A percentile compares a stretch with the other conserved stretches of the same genome.
Evolutionary conservation across 768 basidiomycete genomes (phyloP).

Genomic region (Auricularia cornea): DNA sequence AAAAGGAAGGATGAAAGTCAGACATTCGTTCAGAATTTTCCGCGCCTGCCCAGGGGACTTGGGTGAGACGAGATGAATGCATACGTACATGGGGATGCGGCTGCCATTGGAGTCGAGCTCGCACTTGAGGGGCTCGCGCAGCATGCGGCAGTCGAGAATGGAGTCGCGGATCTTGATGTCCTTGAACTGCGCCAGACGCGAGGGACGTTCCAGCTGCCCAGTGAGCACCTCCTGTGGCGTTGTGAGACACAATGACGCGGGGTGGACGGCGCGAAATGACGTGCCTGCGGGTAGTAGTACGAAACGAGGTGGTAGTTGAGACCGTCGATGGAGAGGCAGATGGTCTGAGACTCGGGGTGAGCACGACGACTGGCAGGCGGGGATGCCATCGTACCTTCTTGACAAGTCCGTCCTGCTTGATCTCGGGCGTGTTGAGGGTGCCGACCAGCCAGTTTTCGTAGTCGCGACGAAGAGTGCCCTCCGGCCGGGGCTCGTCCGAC

Average conservation of each 20-base stretch:
- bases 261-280: conserved; percentile 22
- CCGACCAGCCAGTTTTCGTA: conserved; percentile 31
- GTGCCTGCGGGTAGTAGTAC: conserved; percentile 31
- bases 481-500: neutral
- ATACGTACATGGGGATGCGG: neutral
- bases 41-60: too few relatives aligned
- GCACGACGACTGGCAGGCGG: neutral
- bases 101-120: neutral
- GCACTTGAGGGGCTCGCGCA: neutral
- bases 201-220: neutral
- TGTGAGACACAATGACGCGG: neutral
- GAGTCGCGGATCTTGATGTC: neutral
- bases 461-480: conserved; percentile 12
- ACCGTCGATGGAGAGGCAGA: conserved; percentile 26
- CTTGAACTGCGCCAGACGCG: neutral
- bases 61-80: too few relatives aligned
- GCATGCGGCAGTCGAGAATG: neutral
- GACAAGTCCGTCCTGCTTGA: conserved; percentile 30
- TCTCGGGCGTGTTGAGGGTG: conserved; percentile 29
- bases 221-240: neutral
- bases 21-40: too few relatives aligned
- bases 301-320: conserved; percentile 29
- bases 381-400: conserved; percentile 27
- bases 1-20: too few relatives aligned
- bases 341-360: conserved; percentile 13